These are phyloP conservation scores for Margaritispora aquatica DNA, from an alignment of 495 filamentous ascomycete species.

Conservation along the genomic window DNA sequence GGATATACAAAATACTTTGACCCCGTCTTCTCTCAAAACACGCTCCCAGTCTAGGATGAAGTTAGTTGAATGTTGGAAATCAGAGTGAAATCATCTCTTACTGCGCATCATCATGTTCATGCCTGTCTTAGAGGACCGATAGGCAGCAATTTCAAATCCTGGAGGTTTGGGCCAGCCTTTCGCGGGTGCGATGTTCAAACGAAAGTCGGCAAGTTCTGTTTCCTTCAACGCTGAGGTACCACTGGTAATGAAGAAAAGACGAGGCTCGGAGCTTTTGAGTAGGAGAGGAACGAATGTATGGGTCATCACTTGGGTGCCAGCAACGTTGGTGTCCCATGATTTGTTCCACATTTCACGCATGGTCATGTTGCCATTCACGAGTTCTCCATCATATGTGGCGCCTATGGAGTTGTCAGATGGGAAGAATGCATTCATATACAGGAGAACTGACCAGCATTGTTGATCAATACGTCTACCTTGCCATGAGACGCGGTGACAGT, in stretches of 20 bases:
- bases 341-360: slow-evolving; percentile 36
- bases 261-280: slow-evolving; percentile 35
- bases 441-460: slow-evolving; percentile 50
- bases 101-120: slow-evolving; percentile 62
- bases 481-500: slow-evolving; percentile 27
- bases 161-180: slow-evolving; percentile 42
- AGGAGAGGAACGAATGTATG: slow-evolving; percentile 39
- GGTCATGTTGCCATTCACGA: slow-evolving; percentile 1
- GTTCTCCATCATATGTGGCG: slow-evolving; percentile 3
- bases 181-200: slow-evolving; percentile 28
- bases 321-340: slow-evolving; percentile 51
- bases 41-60: slow-evolving; percentile 51
- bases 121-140: slow-evolving; percentile 51
- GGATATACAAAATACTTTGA: slow-evolving; percentile 50
- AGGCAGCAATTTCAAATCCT: slow-evolving; percentile 26
- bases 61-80: too few species aligned
- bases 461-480: slow-evolving; percentile 50
- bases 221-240: slow-evolving; percentile 41
- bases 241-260: slow-evolving; percentile 44
- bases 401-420: slow-evolving; percentile 3
- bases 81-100: too few species aligned
- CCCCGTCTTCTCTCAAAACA: slow-evolving; percentile 48
- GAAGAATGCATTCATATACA: background rate
- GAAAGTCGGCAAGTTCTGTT: slow-evolving; percentile 21
- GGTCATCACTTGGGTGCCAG: slow-evolving; percentile 44